Evolutionary conservation across 768 basidiomycete species (phyloP).

Genomic region (Boletus speciosus): DNA sequence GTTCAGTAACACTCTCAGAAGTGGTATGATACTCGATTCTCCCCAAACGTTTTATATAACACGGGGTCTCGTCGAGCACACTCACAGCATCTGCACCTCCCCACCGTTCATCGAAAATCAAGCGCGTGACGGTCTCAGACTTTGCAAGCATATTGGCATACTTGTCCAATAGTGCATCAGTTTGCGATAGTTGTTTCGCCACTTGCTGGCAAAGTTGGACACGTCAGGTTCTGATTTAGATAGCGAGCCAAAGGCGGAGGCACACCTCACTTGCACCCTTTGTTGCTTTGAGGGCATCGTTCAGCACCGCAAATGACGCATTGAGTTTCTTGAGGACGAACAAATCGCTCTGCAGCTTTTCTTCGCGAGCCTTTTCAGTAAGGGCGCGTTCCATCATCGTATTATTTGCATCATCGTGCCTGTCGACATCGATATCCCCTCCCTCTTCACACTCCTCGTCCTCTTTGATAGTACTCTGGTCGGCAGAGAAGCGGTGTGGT

Average conservation of each 20-base stretch:
- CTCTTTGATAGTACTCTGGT: slow-evolving; percentile 27
- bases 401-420: slow-evolving; percentile 16
- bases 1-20: not conserved
- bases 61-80: slow-evolving; percentile 1
- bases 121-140: slow-evolving; percentile 62
- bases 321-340: slow-evolving; percentile 74
- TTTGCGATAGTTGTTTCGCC: slow-evolving; percentile 63
- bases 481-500: slow-evolving; percentile 12
- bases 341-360: slow-evolving; percentile 71
- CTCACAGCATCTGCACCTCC: slow-evolving; percentile 68
- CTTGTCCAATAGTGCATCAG: slow-evolving; percentile 70
- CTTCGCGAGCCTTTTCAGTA: slow-evolving; percentile 49
- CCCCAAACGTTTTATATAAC: not conserved
- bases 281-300: slow-evolving; percentile 61
- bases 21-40: not conserved
- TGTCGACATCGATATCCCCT: slow-evolving; percentile 7
- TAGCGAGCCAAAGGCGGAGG: not conserved
- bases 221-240: not conserved
- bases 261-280: slow-evolving; percentile 70
- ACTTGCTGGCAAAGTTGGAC: slow-evolving; percentile 45
- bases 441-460: slow-evolving; percentile 21
- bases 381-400: slow-evolving; percentile 25
- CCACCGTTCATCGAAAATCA: slow-evolving; percentile 79
- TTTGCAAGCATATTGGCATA: slow-evolving; percentile 67
- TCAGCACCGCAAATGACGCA: slow-evolving; percentile 61